phyloP scores from a whole-genome alignment of 306 rosid species.

The Rosa rugosa region DNA sequence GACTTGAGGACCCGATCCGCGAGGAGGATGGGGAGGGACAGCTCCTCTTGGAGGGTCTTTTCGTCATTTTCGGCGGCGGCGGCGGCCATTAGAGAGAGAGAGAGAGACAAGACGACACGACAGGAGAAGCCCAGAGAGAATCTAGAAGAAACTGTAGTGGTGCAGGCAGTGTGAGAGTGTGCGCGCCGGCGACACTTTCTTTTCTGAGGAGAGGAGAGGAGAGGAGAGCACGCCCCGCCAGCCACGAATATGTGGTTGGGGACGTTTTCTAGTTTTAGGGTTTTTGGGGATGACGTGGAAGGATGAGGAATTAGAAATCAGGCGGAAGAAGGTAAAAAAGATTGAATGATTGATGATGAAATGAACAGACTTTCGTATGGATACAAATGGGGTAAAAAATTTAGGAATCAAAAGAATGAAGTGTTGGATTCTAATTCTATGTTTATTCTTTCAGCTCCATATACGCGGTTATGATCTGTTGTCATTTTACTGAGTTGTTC shows the following conservation, averaged over 20 bases:
- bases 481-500: no score
- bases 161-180: not conserved
- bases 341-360: no score
- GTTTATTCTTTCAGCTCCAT: no score
- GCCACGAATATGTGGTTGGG: not conserved
- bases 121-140: not conserved
- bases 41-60: slow-evolving; percentile 55
- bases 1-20: slow-evolving; percentile 65
- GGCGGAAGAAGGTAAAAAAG: no score
- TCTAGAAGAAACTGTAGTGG: not conserved
- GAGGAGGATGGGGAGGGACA: slow-evolving; percentile 53
- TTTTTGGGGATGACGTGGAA: not conserved
- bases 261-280: not conserved
- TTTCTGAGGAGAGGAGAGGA: not conserved
- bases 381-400: no score
- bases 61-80: slow-evolving; percentile 27
- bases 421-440: no score
- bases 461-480: no score
- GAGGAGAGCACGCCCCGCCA: not conserved
- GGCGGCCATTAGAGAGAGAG: not conserved
- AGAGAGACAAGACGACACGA: no score
- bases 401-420: no score
- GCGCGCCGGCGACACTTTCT: not conserved
- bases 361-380: no score
- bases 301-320: not conserved